Percentiles rank a stretch among this genome's conserved stretches.
phyloP scores from a whole-genome alignment of 1,284 basidiomycete species.

The Athelia sp. region DNA sequence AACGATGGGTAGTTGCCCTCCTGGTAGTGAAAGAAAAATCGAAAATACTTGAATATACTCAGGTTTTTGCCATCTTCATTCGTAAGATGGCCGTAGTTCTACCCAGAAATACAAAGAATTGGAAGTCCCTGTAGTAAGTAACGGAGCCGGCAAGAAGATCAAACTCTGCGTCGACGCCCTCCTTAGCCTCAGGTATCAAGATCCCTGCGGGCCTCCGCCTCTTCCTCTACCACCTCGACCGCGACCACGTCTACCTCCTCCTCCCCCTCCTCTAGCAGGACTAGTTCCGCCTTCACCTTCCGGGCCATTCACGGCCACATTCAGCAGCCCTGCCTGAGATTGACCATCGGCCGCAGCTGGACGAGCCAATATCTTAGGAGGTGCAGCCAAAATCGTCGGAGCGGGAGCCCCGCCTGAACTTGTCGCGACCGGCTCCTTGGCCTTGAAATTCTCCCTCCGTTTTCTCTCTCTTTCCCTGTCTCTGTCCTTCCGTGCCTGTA shows the following conservation, averaged over 20 bases:
- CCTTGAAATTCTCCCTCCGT: not conserved
- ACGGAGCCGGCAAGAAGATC: too few species aligned
- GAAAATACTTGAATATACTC: too few species aligned
- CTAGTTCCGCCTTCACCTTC: not conserved
- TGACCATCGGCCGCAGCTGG: not conserved
- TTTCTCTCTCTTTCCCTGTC: not conserved
- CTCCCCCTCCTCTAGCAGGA: not conserved
- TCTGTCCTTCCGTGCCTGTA: not conserved
- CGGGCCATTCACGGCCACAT: not conserved
- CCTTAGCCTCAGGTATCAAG: too few species aligned
- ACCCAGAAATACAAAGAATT: too few species aligned
- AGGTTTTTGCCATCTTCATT: too few species aligned
- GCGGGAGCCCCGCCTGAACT: not conserved
- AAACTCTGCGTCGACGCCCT: too few species aligned
- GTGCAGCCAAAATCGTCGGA: not conserved
- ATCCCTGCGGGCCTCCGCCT: not conserved
- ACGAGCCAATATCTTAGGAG: not conserved
- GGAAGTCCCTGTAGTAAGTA: too few species aligned
- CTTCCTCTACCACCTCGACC: not conserved
- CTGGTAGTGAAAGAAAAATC: too few species aligned
- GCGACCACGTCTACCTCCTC: not conserved
- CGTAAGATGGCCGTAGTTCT: too few species aligned
- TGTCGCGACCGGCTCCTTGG: not conserved
- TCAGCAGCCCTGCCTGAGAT: not conserved
- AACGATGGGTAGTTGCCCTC: too few species aligned